A percentile compares a stretch with the other conserved stretches of the same genome.
Conservation (phyloP, 768 basidiomycete genomes). For the Piloderma croceum region DNA sequence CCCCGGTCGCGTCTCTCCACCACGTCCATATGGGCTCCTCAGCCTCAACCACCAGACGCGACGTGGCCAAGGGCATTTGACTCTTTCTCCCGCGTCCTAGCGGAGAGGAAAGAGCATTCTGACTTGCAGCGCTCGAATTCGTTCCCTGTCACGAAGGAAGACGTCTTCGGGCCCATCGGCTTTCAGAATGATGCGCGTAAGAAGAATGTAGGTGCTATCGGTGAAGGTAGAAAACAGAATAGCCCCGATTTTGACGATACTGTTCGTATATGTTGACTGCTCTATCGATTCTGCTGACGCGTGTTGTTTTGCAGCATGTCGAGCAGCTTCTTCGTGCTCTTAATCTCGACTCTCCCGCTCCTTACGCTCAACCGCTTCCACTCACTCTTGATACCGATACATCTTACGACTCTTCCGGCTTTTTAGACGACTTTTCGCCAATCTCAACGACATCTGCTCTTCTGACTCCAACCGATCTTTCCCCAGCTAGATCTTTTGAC, state of each 20-base stretch:
- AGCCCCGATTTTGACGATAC: slow-evolving; percentile 50
- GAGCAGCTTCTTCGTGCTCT: slow-evolving; percentile 76
- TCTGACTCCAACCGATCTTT: slow-evolving; percentile 69
- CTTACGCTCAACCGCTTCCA: slow-evolving; percentile 38
- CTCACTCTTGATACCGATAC: slow-evolving; percentile 40
- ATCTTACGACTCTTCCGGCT: slow-evolving; percentile 31
- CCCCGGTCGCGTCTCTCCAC: not conserved
- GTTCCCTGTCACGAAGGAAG: slow-evolving; percentile 41
- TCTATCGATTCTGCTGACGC: slow-evolving; percentile 11
- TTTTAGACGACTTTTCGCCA: slow-evolving; percentile 71
- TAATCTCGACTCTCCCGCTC: slow-evolving; percentile 73
- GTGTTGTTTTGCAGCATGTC: slow-evolving; percentile 49
- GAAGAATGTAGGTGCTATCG: slow-evolving; percentile 63
- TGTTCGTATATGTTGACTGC: slow-evolving; percentile 21
- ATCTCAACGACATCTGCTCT: slow-evolving; percentile 66
- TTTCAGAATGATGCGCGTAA: slow-evolving; percentile 33
- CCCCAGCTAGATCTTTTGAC: slow-evolving; percentile 59
- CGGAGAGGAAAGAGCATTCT: slow-evolving; percentile 34
- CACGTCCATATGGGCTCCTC: slow-evolving; percentile 79
- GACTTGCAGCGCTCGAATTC: slow-evolving; percentile 23
- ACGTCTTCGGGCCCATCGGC: slow-evolving; percentile 59
- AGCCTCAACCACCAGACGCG: slow-evolving; percentile 59
- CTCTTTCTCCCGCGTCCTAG: slow-evolving; percentile 50
- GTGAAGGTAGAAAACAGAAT: slow-evolving; percentile 68
- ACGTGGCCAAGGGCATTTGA: slow-evolving; percentile 68